Base-by-base conservation (phyloP, 2,329 filamentous ascomycete species). In the Purpureocillium takamizusanense region DNA sequence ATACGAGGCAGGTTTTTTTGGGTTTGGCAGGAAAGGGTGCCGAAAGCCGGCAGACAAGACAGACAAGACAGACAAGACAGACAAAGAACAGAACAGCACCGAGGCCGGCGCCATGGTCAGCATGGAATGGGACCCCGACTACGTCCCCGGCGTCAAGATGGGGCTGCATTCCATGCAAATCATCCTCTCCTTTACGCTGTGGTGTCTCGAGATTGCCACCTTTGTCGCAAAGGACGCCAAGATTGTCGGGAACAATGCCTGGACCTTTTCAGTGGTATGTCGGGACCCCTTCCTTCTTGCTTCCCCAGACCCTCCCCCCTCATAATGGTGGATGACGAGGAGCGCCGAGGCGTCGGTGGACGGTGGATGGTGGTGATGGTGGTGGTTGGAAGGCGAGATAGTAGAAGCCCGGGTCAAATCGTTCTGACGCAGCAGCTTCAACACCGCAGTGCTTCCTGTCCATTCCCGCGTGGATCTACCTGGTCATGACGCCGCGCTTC, bases 401-500 rank as follows among this genome's bases (percentile, higher is more conserved):
- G n/a, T n/a, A n/a, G n/a, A n/a, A n/a, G n/a, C n/a, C n/a, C n/a
- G n/a, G n/a, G n/a, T n/a, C n/a, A n/a, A n/a, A 4, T 28, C 11
- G 15, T 29, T 11, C 18, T 38, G 28, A 37, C 46, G 50, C 31
- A 42, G 31, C 4, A 8, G 10, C 15, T 17, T 31, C 17, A 8
- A 11, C 16, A n/a, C 10, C 7, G 29, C 42, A 83, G 79, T 81
- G 75, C 58, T 82, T 83, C 61, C 59, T 83, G 25, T 72, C 72
- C 13, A 64, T 81, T 34, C 77, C 76, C 0, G 75, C 76, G 33
- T 78, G 78, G 65, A 68, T 83, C 43, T 84, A 76, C 59, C 66
- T 82, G 35, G 68, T 74, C 48, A 76, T 81, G 69, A 73, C 77
- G 4, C 78, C 78, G 31, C 69, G 78, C 38, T 83, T 76, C 55